Percentiles rank a stretch among this genome's conserved stretches.
phyloP scores from a whole-genome alignment of 2,329 filamentous ascomycete species.

The Colletotrichum cuscutae region DNA sequence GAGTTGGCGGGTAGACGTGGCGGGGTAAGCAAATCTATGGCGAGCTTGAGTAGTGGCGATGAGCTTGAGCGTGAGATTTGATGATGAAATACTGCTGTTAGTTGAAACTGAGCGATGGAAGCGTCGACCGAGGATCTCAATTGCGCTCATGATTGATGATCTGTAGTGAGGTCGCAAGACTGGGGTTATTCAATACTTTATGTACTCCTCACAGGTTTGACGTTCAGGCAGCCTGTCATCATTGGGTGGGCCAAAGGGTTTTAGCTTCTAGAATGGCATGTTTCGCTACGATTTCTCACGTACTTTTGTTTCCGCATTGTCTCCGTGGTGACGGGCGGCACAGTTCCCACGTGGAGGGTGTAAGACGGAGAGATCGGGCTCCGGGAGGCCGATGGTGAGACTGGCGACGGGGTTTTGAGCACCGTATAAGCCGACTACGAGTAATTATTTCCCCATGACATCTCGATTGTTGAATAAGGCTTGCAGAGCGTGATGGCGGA shows the following conservation, averaged over 20 bases:
- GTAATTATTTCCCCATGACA: background rate
- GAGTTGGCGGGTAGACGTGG: background rate
- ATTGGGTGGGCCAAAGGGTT: background rate
- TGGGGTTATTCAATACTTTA: background rate
- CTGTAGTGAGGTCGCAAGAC: background rate
- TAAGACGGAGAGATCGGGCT: background rate
- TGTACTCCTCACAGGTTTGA: background rate
- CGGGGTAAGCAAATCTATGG: background rate
- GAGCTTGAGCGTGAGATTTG: background rate
- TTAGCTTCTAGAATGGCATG: background rate
- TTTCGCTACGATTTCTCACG: background rate
- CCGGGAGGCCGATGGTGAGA: background rate
- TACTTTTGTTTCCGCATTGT: background rate
- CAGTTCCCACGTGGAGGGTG: background rate
- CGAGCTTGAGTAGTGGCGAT: background rate
- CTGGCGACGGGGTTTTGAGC: background rate
- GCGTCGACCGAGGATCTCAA: background rate
- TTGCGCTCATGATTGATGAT: background rate
- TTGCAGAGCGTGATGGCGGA: rapidly evolving
- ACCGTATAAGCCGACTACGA: background rate
- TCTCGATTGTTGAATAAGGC: rapidly evolving
- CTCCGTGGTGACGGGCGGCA: background rate
- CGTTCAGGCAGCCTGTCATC: background rate
- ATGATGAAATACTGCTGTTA: background rate
- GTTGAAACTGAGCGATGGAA: background rate